Conservation (phyloP, 2,329 filamentous ascomycete genomes). For the Neonectria punicea region DNA sequence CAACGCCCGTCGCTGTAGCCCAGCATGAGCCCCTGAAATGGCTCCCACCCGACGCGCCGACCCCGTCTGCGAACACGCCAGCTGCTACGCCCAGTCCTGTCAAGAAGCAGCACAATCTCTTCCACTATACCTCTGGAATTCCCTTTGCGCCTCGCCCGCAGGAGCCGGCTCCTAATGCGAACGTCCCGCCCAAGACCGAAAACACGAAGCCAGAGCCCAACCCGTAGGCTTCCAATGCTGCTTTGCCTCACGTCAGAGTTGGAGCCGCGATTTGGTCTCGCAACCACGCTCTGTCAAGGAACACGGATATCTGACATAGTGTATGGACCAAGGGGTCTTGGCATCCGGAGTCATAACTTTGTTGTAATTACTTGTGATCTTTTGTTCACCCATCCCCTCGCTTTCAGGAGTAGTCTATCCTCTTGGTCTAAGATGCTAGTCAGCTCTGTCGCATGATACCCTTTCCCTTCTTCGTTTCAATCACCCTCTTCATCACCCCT, state of each 20-base stretch:
- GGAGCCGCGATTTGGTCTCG: neutral
- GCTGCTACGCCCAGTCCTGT: constrained; percentile 47
- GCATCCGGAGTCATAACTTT: constrained; percentile 18
- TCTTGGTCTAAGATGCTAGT: constrained; percentile 30
- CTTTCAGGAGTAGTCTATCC: constrained; percentile 12
- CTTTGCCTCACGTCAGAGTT: neutral
- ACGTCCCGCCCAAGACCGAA: constrained; percentile 10
- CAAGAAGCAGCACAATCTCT: constrained; percentile 49
- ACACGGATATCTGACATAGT: constrained; percentile 22
- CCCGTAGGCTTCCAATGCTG: no score
- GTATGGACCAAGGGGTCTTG: constrained; percentile 4
- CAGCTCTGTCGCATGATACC: constrained; percentile 39
- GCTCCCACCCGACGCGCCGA: constrained; percentile 60
- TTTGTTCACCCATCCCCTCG: constrained; percentile 16
- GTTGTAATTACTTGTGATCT: constrained; percentile 24
- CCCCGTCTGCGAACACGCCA: constrained; percentile 49
- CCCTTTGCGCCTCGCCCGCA: constrained; percentile 55
- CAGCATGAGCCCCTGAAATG: constrained; percentile 58
- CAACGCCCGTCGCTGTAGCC: constrained; percentile 51
- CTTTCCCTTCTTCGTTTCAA: constrained; percentile 23
- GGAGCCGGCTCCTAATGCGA: constrained; percentile 8
- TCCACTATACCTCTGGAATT: constrained; percentile 57
- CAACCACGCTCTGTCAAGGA: neutral
- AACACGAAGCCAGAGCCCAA: constrained; percentile 11
- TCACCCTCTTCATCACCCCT: neutral